Conservation (phyloP, 306 rosid species). For the Quercus rubra region DNA sequence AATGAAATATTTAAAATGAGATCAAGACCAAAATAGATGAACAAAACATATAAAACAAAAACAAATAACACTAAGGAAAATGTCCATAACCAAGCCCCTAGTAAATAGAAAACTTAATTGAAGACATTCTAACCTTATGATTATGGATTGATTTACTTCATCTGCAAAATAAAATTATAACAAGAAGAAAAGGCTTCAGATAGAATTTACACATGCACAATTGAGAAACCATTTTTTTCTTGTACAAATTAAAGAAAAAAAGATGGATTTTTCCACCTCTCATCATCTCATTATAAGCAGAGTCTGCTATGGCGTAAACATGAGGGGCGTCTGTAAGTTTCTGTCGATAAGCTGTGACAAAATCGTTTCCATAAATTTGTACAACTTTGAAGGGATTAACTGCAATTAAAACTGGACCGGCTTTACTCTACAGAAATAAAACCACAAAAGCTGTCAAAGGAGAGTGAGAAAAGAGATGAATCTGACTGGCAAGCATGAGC, state of each 20-base stretch:
- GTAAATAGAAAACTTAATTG: background rate
- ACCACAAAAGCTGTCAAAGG: constrained; percentile 20
- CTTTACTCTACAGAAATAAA: constrained; percentile 71
- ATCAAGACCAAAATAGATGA: background rate
- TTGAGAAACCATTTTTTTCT: background rate
- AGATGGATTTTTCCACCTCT: constrained; percentile 44
- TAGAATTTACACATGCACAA: constrained; percentile 16
- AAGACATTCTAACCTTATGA: constrained; percentile 69
- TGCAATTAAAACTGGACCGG: constrained; percentile 86
- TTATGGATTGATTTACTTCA: constrained; percentile 82
- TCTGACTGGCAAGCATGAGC: constrained; percentile 7
- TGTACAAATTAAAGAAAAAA: background rate
- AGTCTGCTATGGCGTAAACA: constrained; percentile 68
- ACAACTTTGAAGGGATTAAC: constrained; percentile 84
- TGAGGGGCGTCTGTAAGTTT: constrained; percentile 65
- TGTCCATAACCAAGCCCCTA: constrained; percentile 18
- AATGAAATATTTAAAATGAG: background rate
- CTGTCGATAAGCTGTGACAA: constrained; percentile 54
- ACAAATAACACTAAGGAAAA: background rate
- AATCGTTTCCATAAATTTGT: constrained; percentile 61
- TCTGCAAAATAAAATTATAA: constrained; percentile 55
- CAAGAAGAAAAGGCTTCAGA: constrained; percentile 31
- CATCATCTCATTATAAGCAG: constrained; percentile 84
- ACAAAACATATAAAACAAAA: background rate
- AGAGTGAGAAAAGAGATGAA: constrained; percentile 21